Conservation (phyloP, 129 eudicot species). For the Flaveria bidentis region DNA sequence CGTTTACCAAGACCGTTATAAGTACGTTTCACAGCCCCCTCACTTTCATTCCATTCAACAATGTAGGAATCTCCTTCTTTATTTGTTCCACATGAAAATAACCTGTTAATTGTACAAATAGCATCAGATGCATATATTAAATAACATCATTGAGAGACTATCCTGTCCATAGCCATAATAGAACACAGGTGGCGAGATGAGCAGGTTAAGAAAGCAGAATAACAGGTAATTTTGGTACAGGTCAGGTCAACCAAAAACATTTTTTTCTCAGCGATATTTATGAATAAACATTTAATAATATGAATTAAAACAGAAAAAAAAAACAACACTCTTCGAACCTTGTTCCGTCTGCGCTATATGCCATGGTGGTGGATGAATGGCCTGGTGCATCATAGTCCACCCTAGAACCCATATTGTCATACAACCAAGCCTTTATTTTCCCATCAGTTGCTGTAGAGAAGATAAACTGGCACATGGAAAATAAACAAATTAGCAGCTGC, state of each 20-base stretch:
- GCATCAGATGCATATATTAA: slow-evolving; percentile 1
- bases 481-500: slow-evolving; percentile 13
- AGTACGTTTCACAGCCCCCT: slow-evolving; percentile 75
- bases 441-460: slow-evolving; percentile 83
- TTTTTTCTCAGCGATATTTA: background rate
- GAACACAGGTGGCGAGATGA: background rate
- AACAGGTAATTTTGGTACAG: background rate
- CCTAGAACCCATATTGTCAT: slow-evolving; percentile 74
- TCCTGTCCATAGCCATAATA: background rate
- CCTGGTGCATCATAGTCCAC: slow-evolving; percentile 86
- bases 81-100: slow-evolving; percentile 86
- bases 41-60: slow-evolving; percentile 92
- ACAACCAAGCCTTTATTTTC: slow-evolving; percentile 78
- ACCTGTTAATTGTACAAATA: slow-evolving; percentile 39
- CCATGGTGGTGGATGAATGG: slow-evolving; percentile 71
- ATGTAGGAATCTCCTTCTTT: slow-evolving; percentile 82
- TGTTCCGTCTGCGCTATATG: slow-evolving; percentile 75
- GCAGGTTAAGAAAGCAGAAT: background rate
- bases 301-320: background rate
- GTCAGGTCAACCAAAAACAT: background rate
- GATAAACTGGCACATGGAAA: slow-evolving; percentile 49
- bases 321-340: slow-evolving; percentile 42
- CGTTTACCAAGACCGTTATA: slow-evolving; percentile 76
- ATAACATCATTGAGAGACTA: slow-evolving; percentile 10
- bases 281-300: background rate